Conservation (phyloP, 176 grass and related monocot species). For the Avena insularis region DNA sequence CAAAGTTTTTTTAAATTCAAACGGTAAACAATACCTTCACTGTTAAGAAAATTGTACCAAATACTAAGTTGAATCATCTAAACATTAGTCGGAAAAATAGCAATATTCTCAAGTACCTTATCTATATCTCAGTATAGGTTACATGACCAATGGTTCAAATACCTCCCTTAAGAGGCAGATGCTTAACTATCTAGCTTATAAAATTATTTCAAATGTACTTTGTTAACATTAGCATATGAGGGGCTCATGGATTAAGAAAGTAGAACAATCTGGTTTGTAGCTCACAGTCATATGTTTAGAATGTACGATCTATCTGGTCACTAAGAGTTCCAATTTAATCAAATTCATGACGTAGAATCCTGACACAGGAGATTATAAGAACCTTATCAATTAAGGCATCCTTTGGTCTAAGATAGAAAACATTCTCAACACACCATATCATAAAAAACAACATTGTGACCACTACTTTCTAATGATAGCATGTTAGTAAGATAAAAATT, state of each 20-base stretch:
- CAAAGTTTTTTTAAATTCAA: too few species aligned
- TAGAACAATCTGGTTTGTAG: not conserved
- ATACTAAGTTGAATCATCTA: too few species aligned
- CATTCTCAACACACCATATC: not conserved
- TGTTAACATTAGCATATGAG: not conserved
- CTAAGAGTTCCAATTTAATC: not conserved
- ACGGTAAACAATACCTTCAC: too few species aligned
- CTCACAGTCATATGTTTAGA: not conserved
- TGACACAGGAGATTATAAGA: not conserved
- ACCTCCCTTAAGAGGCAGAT: not conserved
- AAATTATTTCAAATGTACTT: not conserved
- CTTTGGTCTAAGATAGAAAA: not conserved
- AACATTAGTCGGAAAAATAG: too few species aligned
- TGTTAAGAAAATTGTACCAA: too few species aligned
- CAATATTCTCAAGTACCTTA: not conserved
- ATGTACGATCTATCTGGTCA: not conserved
- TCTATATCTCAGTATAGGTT: not conserved
- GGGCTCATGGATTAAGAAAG: not conserved
- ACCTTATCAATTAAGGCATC: not conserved
- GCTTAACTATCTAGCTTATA: not conserved
- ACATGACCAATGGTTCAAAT: not conserved
- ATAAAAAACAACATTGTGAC: not conserved
- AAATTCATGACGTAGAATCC: not conserved
- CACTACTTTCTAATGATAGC: not conserved
- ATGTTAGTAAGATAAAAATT: not conserved